Percentiles rank a stretch among this genome's conserved stretches.
Conservation (phyloP, 1,284 basidiomycete species). For the Inonotus obliquus region DNA sequence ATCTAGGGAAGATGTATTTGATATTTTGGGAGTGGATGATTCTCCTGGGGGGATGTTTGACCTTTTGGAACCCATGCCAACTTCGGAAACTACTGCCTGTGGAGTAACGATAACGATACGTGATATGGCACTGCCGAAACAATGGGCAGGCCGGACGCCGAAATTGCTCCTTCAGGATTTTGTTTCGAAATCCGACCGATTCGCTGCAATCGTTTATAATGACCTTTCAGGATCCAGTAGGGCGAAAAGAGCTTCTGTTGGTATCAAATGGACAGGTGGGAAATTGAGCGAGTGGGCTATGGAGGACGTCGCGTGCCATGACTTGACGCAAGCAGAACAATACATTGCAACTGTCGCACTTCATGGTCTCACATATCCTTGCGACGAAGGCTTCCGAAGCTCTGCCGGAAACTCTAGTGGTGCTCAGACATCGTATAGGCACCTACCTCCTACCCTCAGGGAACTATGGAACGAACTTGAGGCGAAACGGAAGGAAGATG, state of each 20-base stretch:
- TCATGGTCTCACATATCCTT: slow-evolving; percentile 65
- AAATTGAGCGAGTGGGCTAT: slow-evolving; percentile 73
- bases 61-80: slow-evolving; percentile 68
- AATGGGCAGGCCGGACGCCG: slow-evolving; percentile 73
- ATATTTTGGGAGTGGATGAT: slow-evolving; percentile 41
- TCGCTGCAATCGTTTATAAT: slow-evolving; percentile 69
- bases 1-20: slow-evolving; percentile 41
- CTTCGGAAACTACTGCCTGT: slow-evolving; percentile 43
- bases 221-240: slow-evolving; percentile 63
- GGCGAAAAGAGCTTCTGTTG: slow-evolving; percentile 66
- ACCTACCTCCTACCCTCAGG: slow-evolving; percentile 79
- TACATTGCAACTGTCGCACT: slow-evolving; percentile 87
- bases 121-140: slow-evolving; percentile 78
- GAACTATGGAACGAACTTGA: slow-evolving; percentile 95
- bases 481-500: slow-evolving; percentile 50
- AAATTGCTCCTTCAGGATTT: slow-evolving; percentile 65
- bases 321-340: slow-evolving; percentile 81
- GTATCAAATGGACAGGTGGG: slow-evolving; percentile 66
- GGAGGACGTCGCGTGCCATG: slow-evolving; percentile 80
- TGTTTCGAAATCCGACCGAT: slow-evolving; percentile 64
- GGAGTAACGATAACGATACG: slow-evolving; percentile 62
- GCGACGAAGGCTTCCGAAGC: slow-evolving; percentile 50
- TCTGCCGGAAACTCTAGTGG: slow-evolving; percentile 40
- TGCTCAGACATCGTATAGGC: slow-evolving; percentile 34
- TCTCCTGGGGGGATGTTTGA: slow-evolving; percentile 68